A percentile compares a stretch with the other conserved stretches of the same genome.
These are phyloP conservation scores for Benincasa hispida DNA, from an alignment of 306 rosid species.

Conservation along the genomic window DNA sequence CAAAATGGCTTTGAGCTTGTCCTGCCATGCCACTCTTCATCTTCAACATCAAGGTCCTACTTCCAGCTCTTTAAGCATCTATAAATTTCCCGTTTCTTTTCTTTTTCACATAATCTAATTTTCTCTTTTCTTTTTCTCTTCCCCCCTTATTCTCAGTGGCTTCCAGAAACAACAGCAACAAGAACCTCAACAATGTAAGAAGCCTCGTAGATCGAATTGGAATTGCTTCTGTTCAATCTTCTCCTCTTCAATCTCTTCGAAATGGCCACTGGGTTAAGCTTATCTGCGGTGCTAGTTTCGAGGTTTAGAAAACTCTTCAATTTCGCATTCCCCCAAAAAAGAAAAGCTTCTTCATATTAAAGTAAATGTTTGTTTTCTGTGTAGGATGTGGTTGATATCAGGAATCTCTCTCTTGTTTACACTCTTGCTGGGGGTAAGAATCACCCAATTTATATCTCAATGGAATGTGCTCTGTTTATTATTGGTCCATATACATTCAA, in stretches of 20 bases:
- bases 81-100: background rate
- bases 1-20: background rate
- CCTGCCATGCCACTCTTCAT: background rate
- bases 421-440: slow-evolving; percentile 82
- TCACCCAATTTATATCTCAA: background rate
- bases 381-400: slow-evolving; percentile 79
- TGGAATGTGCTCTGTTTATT: background rate
- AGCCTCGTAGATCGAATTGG: slow-evolving; percentile 26
- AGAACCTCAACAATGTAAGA: slow-evolving; percentile 20
- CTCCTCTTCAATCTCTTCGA: slow-evolving; percentile 42
- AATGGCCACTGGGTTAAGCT: slow-evolving; percentile 54
- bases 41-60: background rate
- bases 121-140: background rate
- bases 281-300: slow-evolving; percentile 76
- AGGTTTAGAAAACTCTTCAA: slow-evolving; percentile 21
- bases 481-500: background rate
- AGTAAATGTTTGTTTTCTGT: background rate
- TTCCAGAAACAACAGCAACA: slow-evolving; percentile 2
- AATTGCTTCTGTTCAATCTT: slow-evolving; percentile 25
- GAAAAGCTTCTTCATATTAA: background rate
- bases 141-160: background rate
- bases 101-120: background rate
- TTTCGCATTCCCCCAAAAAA: no score
- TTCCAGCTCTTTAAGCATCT: background rate
- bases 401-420: slow-evolving; percentile 83